phyloP scores from a whole-genome alignment of 345 rosid genomes.

The Hevea brasiliensis region DNA sequence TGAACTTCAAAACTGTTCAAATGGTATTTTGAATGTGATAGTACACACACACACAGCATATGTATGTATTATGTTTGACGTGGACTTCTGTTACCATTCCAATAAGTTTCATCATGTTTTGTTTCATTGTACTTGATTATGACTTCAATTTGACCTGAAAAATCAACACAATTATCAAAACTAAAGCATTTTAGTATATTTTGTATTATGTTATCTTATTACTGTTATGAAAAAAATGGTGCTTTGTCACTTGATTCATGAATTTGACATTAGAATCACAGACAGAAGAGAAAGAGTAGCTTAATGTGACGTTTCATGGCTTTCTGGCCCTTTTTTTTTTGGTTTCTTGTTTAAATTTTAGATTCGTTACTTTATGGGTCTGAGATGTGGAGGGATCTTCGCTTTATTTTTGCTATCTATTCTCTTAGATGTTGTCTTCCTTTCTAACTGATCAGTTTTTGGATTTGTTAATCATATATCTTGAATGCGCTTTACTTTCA shows the following conservation, averaged over 20 bases:
- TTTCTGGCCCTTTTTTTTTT: neutral
- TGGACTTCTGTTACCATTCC: neutral
- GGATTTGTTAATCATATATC: slow-evolving; percentile 2
- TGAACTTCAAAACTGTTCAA: neutral
- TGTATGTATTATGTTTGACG: neutral
- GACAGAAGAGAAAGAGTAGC: neutral
- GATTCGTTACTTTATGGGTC: neutral
- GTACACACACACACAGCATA: neutral
- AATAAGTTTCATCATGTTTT: neutral
- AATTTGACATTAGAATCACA: neutral
- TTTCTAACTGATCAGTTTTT: neutral
- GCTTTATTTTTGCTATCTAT: neutral
- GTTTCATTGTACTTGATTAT: neutral
- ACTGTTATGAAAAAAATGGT: neutral
- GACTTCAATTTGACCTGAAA: neutral
- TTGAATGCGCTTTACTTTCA: slow-evolving; percentile 28
- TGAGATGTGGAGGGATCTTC: neutral
- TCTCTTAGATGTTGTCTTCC: neutral
- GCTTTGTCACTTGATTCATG: neutral
- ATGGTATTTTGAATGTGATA: neutral
- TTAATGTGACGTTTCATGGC: neutral
- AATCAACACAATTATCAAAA: neutral
- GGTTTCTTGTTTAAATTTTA: neutral
- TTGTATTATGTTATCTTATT: neutral
- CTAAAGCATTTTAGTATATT: neutral